Conservation (phyloP, 2,329 filamentous ascomycete species). For the Diplodia sapinea region DNA sequence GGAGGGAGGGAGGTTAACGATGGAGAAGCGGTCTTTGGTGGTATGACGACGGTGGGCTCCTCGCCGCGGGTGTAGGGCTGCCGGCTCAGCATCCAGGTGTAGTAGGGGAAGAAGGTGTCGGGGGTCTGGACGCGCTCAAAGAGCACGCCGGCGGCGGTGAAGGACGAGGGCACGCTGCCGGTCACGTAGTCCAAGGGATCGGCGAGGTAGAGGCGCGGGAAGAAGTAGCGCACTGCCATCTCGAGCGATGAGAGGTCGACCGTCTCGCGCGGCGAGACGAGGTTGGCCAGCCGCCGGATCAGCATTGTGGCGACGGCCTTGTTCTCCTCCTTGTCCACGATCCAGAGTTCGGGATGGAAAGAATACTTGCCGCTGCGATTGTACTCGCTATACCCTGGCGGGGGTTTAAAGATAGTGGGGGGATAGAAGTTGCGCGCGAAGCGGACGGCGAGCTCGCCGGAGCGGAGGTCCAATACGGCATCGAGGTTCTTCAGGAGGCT, state of each 20-base stretch:
- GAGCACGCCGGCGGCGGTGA: slow-evolving; percentile 36
- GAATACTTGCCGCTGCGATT: slow-evolving; percentile 31
- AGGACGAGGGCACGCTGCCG: slow-evolving; percentile 34
- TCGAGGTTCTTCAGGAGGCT: slow-evolving; percentile 58
- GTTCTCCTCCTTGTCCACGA: slow-evolving; percentile 2
- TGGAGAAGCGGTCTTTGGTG: neutral
- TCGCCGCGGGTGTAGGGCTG: slow-evolving; percentile 25
- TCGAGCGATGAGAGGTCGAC: slow-evolving; percentile 54
- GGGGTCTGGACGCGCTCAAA: slow-evolving; percentile 34
- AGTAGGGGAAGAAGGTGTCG: slow-evolving; percentile 32
- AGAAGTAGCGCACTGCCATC: slow-evolving; percentile 50
- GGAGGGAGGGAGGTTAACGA: neutral
- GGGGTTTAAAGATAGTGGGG: neutral
- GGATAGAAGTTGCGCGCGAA: slow-evolving; percentile 40
- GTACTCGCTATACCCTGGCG: slow-evolving; percentile 28
- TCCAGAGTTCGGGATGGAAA: too few species aligned
- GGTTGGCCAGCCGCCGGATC: slow-evolving; percentile 55
- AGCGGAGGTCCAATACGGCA: slow-evolving; percentile 48
- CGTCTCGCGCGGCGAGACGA: slow-evolving; percentile 56
- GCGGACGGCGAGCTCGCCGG: slow-evolving; percentile 43
- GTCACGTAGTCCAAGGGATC: slow-evolving; percentile 7
- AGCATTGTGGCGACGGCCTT: slow-evolving; percentile 48
- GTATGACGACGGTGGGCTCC: slow-evolving; percentile 14
- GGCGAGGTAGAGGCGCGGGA: slow-evolving; percentile 41
- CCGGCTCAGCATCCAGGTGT: slow-evolving; percentile 31